Conservation (phyloP, 2,329 filamentous ascomycete species). For the Sphaerostilbella broomeana region DNA sequence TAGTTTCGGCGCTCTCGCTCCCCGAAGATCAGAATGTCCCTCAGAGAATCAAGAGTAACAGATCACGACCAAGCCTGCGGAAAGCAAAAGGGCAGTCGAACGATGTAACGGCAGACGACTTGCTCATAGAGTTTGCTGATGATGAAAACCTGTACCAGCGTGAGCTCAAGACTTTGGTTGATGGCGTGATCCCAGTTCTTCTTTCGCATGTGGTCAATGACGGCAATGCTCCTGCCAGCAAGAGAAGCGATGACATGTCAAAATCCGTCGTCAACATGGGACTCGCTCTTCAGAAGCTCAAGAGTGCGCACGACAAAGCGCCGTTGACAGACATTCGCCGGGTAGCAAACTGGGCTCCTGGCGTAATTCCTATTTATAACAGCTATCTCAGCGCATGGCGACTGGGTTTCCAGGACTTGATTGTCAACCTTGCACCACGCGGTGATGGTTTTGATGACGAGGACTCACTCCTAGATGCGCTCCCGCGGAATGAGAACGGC, state of each 20-base stretch:
- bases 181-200: slow-evolving; percentile 90
- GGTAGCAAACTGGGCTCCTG: slow-evolving; percentile 75
- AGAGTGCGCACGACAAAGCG: slow-evolving; percentile 70
- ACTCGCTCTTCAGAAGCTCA: slow-evolving; percentile 77
- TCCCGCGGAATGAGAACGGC: slow-evolving; percentile 57
- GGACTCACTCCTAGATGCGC: slow-evolving; percentile 51
- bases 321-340: slow-evolving; percentile 65
- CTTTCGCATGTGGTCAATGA: slow-evolving; percentile 76
- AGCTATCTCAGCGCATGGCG: slow-evolving; percentile 86
- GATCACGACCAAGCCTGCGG: slow-evolving; percentile 71
- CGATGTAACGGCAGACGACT: slow-evolving; percentile 63
- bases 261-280: slow-evolving; percentile 94
- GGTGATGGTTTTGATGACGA: slow-evolving; percentile 47
- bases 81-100: slow-evolving; percentile 61
- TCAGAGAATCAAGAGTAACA: slow-evolving; percentile 60
- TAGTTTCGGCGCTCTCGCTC: slow-evolving; percentile 85
- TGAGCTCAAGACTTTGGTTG: slow-evolving; percentile 86
- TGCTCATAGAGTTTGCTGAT: slow-evolving; percentile 71
- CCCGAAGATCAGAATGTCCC: slow-evolving; percentile 51
- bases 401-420: slow-evolving; percentile 86
- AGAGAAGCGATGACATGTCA: slow-evolving; percentile 57
- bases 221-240: slow-evolving; percentile 44
- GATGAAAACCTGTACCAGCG: slow-evolving; percentile 86
- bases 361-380: slow-evolving; percentile 69
- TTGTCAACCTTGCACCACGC: slow-evolving; percentile 82